Base-by-base conservation (phyloP, 2,329 filamentous ascomycete species). In the Venturia oleaginea region DNA sequence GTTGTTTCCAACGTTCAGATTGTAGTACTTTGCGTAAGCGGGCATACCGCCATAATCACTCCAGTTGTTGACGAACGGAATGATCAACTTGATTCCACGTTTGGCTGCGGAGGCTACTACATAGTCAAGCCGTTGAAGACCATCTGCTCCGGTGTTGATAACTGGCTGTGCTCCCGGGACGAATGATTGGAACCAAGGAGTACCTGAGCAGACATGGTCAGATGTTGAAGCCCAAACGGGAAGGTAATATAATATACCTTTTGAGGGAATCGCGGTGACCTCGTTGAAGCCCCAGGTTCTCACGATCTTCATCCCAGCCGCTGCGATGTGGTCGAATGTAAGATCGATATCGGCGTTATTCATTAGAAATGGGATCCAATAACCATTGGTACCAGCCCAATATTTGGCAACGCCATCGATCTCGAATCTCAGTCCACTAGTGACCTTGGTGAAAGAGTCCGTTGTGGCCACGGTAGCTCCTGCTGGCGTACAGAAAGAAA, bases 51-150 rank as follows among this genome's bases (percentile, higher is more conserved):
- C 86, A 54, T 87, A 88, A 70, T 89, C 87, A 57, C 77, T 78
- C 86, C 86, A 90, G 75, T 89, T 84, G 75, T 89, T 89, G 64
- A 88, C 84, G 54, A 88, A 84, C 68, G 84, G 82, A 70, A 86
- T 81, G 66, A 89, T 86, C 5, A 88, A 76, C 72, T 86, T 86
- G 68, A 89, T 78, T 4, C 82, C 83, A 63, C 82, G 77, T 64
- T 78, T 76, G 72, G 86, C 84, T 5, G 86, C 86, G 0, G 82
- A 77, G 46, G 78, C 71, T 63, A 89, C 85, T 1, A 88, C 84
- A 63, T 83, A 83, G 70, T 89, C 86, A 2, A 89, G 81, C 17
- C 85, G 80, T 71, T 86, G 80, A 10, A 89, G 80, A 19, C 86
- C 86, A 70, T 88, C 76, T 42, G 80, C 69, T 2, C 84, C 86